Base-by-base conservation (phyloP, 164 flowering plant genomes). In the Echeveria elegans region DNA sequence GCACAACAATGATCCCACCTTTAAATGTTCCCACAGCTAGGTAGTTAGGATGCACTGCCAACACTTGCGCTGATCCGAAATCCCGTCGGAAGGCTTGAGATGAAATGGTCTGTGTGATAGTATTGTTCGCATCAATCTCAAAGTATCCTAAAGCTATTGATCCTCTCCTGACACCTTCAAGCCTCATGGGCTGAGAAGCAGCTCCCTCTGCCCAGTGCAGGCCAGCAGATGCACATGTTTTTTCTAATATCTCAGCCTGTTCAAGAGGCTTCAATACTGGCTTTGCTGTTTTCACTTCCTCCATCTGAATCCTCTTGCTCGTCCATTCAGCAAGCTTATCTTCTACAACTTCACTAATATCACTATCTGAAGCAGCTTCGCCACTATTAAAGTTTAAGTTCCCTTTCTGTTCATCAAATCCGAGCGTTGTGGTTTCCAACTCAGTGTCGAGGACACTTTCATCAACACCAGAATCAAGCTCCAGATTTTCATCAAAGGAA, bases 121-220 rank as follows among this genome's bases (percentile, higher is more conserved):
- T 68, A 74, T 94, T 91, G 41, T 79, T 50, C 6, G 83, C 75
- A 74, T 83, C 80, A 67, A 88, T 75, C 69, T 91, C 88, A 80
- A 94, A 90, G 77, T 94, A 94, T 50, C 97, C 97, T 68, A 91
- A 76, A 0, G 86, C 88, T 28, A 89, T 90, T 18, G 96, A 92
- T 0, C 90, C 92, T 67, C 88, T 80, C 29, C 83, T 73, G 8
- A 85, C 88, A 75, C 99, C 99, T 75, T 94, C 97, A 66, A 94
- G 96, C 79, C 89, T 88, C 99, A 94, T 94, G 24, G 99, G 99
- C 61, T 88, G 99, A 62, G 99, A 92, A 68, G 96, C 96, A 19
- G 90, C 97, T 64, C 96, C 99, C 74, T 89, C 96, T 76, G 87
- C 96, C 89, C 80, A 83, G 64, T 94, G 87, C 81, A 89, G 72